Percentiles rank a stretch among this genome's conserved stretches.
These are phyloP conservation scores for Solanum hybrid DNA, from an alignment of 305 asterid genomes.

Conservation along the genomic window DNA sequence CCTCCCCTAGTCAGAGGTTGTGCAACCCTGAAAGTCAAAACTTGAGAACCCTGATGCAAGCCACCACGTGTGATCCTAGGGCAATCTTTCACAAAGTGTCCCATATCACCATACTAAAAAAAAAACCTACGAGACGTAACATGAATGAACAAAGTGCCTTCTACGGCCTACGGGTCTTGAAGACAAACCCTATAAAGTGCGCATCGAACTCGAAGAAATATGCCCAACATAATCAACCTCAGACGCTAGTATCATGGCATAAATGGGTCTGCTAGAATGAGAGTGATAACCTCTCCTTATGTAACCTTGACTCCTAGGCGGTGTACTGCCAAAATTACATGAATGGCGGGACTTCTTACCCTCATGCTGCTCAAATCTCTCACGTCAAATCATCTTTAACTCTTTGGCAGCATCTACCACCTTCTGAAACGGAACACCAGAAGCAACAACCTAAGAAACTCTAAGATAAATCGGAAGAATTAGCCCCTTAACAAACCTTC, in stretches of 20 bases:
- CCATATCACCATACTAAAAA: neutral
- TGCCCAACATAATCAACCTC: neutral
- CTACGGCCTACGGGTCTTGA: accelerated
- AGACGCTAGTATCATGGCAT: neutral
- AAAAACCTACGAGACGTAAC: neutral
- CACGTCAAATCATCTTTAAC: neutral
- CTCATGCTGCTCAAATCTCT: neutral
- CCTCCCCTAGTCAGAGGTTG: neutral
- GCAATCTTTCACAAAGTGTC: too few species aligned
- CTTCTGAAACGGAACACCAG: neutral
- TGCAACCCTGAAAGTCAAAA: neutral
- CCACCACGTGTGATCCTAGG: neutral
- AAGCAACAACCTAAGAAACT: neutral
- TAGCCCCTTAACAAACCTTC: neutral
- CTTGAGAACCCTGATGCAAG: neutral
- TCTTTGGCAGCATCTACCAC: neutral
- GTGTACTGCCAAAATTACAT: neutral
- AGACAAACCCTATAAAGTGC: neutral
- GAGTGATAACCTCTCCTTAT: neutral
- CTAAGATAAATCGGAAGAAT: neutral
- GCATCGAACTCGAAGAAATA: neutral
- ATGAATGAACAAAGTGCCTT: neutral
- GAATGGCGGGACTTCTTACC: neutral
- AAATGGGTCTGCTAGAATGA: neutral
- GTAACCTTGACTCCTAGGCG: neutral